Percentiles rank a stretch among this genome's conserved stretches.
Conservation (phyloP, 1,139 yeast species). For the Oligophagozyma castellii region DNA sequence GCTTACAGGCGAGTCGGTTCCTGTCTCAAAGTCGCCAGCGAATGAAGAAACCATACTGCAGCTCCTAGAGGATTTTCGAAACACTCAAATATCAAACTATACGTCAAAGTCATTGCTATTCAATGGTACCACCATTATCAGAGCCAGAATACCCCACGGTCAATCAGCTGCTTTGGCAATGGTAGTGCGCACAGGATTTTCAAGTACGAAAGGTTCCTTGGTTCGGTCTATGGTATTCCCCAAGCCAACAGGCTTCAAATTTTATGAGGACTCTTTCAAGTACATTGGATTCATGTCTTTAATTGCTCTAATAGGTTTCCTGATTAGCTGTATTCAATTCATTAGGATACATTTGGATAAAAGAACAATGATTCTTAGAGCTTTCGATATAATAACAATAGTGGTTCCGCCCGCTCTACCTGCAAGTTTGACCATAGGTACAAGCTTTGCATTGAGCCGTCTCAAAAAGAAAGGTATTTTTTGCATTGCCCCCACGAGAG, state of each 20-base stretch:
- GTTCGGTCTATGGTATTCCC: slow-evolving; percentile 95
- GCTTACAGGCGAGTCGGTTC: slow-evolving; percentile 97
- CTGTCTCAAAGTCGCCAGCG: slow-evolving; percentile 72
- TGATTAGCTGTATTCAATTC: slow-evolving; percentile 72
- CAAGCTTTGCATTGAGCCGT: slow-evolving; percentile 77
- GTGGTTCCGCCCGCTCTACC: slow-evolving; percentile 99
- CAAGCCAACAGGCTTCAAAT: slow-evolving; percentile 84
- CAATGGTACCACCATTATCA: slow-evolving; percentile 77
- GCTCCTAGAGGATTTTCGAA: slow-evolving; percentile 38
- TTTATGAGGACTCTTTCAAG: slow-evolving; percentile 85
- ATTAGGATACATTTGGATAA: slow-evolving; percentile 59
- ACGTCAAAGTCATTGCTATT: slow-evolving; percentile 67
- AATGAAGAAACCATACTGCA: slow-evolving; percentile 43
- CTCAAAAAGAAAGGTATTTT: slow-evolving; percentile 56
- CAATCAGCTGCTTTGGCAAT: slow-evolving; percentile 58
- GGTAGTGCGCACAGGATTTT: slow-evolving; percentile 82
- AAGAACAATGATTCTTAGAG: slow-evolving; percentile 65
- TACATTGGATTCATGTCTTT: slow-evolving; percentile 90
- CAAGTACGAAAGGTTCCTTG: slow-evolving; percentile 91
- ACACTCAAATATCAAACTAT: slow-evolving; percentile 44
- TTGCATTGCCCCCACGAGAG: slow-evolving; percentile 87
- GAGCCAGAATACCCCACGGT: slow-evolving; percentile 51
- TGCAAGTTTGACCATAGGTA: slow-evolving; percentile 91
- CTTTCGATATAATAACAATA: slow-evolving; percentile 84
- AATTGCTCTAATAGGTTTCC: slow-evolving; percentile 75